Evolutionary conservation across 192 early-diverging fungal genomes (phyloP).

Genomic region (Gonapodya sp.): DNA sequence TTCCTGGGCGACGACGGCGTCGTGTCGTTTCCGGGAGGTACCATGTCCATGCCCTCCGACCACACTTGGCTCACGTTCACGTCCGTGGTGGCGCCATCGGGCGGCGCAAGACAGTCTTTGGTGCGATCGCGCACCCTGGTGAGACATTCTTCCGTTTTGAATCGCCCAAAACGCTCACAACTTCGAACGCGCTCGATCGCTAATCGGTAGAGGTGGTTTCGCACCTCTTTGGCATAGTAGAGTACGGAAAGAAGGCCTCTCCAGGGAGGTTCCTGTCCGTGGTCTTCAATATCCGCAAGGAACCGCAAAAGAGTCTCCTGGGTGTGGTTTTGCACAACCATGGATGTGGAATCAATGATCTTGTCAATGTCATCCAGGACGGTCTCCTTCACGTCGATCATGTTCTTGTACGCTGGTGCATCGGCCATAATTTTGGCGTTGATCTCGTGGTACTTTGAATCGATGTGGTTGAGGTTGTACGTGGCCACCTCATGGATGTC

Average conservation of each 20-base stretch:
- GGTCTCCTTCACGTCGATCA: slow-evolving; percentile 61
- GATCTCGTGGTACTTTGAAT: slow-evolving; percentile 49
- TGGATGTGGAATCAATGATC: slow-evolving; percentile 30
- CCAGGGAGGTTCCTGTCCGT: slow-evolving; percentile 61
- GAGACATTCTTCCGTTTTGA: slow-evolving; percentile 12
- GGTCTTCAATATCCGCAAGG: slow-evolving; percentile 58
- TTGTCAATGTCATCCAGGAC: slow-evolving; percentile 46
- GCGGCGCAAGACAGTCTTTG: slow-evolving; percentile 12
- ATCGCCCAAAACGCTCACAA: background rate
- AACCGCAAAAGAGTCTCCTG: slow-evolving; percentile 30
- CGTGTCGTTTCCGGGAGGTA: slow-evolving; percentile 15
- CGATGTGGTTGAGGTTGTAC: slow-evolving; percentile 56
- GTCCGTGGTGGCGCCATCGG: background rate
- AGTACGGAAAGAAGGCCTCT: slow-evolving; percentile 72
- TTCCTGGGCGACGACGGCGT: background rate
- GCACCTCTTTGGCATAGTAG: slow-evolving; percentile 76
- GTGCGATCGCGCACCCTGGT: background rate
- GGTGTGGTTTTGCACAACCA: slow-evolving; percentile 20
- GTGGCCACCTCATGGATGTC: slow-evolving; percentile 68
- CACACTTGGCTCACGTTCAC: slow-evolving; percentile 16
- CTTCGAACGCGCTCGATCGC: slow-evolving; percentile 22
- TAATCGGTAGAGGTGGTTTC: slow-evolving; percentile 29
- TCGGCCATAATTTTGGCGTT: slow-evolving; percentile 47
- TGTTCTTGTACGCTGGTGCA: slow-evolving; percentile 63
- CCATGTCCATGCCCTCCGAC: background rate